A percentile compares a stretch with the other conserved stretches of the same genome.
Conservation (phyloP, 2,329 filamentous ascomycete genomes). For the Bisporella sp. region DNA sequence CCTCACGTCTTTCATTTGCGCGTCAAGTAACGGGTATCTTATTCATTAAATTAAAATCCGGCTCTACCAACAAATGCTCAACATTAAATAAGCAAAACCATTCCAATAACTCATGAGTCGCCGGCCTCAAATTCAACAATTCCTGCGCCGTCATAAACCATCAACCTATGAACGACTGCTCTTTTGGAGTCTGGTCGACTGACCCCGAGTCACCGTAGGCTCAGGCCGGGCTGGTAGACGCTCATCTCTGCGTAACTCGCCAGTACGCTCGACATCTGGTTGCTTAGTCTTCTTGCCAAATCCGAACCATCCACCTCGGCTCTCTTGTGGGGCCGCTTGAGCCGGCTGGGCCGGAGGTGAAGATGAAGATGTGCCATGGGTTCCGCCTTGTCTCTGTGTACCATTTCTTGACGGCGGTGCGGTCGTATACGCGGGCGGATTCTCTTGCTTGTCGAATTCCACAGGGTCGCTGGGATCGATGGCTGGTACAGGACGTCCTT, state of each 20-base stretch:
- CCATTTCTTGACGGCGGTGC: conserved; percentile 11
- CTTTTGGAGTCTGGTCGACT: not conserved
- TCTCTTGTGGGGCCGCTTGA: conserved; percentile 5
- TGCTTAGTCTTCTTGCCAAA: conserved; percentile 28
- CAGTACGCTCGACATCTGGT: conserved; percentile 22
- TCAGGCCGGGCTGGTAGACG: too few species aligned
- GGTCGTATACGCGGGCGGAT: conserved; percentile 22
- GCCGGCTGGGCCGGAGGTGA: not conserved
- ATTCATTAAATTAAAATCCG: too few species aligned
- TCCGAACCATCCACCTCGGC: conserved; percentile 24
- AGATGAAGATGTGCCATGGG: too few species aligned
- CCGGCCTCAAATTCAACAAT: too few species aligned
- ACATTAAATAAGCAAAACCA: not conserved
- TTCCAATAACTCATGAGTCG: too few species aligned
- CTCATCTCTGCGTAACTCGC: not conserved
- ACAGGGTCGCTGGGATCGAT: conserved; percentile 46
- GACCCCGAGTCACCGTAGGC: not conserved
- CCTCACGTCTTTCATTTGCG: too few species aligned
- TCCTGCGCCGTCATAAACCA: not conserved
- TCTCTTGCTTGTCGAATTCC: conserved; percentile 38
- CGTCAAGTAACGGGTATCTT: too few species aligned
- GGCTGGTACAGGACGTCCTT: conserved; percentile 39
- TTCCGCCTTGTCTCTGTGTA: conserved; percentile 7
- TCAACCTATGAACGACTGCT: not conserved
- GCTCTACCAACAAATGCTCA: too few species aligned